Conservation (phyloP, 768 basidiomycete genomes). For the Boletus vermiculosoides region DNA sequence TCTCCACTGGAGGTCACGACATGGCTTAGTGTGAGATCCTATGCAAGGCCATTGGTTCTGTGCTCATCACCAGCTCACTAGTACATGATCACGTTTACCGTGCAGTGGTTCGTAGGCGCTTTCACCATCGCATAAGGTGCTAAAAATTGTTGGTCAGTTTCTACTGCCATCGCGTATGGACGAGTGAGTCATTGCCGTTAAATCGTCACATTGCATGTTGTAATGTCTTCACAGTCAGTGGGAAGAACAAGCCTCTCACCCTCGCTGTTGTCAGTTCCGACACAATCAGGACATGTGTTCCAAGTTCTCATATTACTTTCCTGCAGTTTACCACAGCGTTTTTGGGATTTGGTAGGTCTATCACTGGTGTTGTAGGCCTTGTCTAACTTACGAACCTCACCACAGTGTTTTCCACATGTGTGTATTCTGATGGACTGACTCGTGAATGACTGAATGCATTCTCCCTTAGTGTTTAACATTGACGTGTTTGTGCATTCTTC, state of each 20-base stretch:
- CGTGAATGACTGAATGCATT: background rate
- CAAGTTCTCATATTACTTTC: background rate
- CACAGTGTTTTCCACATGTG: conserved; percentile 10
- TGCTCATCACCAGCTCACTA: background rate
- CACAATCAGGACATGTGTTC: background rate
- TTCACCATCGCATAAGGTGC: no score
- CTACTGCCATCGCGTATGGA: conserved; percentile 17
- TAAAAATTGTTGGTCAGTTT: conserved; percentile 4
- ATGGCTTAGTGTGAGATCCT: background rate
- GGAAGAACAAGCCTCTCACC: conserved; percentile 14
- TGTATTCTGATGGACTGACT: background rate
- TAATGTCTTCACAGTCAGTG: conserved; percentile 11
- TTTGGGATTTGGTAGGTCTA: background rate
- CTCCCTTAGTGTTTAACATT: background rate
- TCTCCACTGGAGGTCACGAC: background rate
- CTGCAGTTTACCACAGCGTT: background rate
- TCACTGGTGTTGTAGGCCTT: background rate
- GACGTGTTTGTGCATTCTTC: conserved; percentile 1
- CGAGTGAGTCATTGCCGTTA: conserved; percentile 1
- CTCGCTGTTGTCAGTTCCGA: conserved; percentile 7
- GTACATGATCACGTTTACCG: background rate
- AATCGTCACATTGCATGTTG: background rate
- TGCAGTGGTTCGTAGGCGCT: conserved; percentile 8
- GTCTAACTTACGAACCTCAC: background rate
- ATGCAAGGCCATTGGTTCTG: no score